Percentiles rank a stretch among this genome's conserved stretches.
phyloP scores from a whole-genome alignment of 1,284 basidiomycete species.

The Cystobasidium pallidum region DNA sequence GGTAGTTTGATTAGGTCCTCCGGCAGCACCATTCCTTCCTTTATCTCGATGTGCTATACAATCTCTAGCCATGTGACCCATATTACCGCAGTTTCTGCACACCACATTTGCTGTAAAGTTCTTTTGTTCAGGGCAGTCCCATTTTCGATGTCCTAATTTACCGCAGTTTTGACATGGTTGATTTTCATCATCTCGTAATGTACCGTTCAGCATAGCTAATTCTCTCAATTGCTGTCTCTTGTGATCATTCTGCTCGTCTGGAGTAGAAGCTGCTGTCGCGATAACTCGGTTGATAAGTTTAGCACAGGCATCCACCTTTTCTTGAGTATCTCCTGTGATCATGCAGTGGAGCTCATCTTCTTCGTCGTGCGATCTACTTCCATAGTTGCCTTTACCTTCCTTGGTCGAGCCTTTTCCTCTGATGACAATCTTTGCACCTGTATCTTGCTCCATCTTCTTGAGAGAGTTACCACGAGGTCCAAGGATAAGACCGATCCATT shows the following conservation, averaged over 20 bases:
- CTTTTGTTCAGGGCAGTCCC: conserved; percentile 93
- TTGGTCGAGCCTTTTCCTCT: conserved; percentile 98
- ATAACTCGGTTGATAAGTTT: conserved; percentile 96
- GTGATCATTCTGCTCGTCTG: conserved; percentile 99
- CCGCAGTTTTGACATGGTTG: conserved; percentile 99
- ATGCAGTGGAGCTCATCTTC: conserved; percentile 99
- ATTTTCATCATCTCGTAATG: conserved; percentile 98
- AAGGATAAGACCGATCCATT: conserved; percentile 97
- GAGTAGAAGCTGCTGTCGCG: conserved; percentile 97
- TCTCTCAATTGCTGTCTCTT: conserved; percentile 99
- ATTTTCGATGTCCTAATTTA: conserved; percentile 84
- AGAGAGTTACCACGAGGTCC: conserved; percentile 97
- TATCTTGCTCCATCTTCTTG: conserved; percentile 99
- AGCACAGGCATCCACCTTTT: conserved; percentile 88
- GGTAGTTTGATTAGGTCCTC: conserved; percentile 4
- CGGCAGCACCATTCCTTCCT: conserved; percentile 6
- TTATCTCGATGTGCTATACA: conserved; percentile 36
- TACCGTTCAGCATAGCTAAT: conserved; percentile 95
- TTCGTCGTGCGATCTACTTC: conserved; percentile 70
- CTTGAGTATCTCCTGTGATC: conserved; percentile 88
- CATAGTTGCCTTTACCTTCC: conserved; percentile 73
- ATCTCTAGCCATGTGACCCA: conserved; percentile 86
- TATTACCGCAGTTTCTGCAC: conserved; percentile 89
- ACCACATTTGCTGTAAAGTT: conserved; percentile 95
- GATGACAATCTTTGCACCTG: conserved; percentile 97